Evolutionary conservation across 2,329 filamentous ascomycete species (phyloP), one percentile per base, ranked within the genome.

Genomic region (Sporothrix sp.): DNA sequence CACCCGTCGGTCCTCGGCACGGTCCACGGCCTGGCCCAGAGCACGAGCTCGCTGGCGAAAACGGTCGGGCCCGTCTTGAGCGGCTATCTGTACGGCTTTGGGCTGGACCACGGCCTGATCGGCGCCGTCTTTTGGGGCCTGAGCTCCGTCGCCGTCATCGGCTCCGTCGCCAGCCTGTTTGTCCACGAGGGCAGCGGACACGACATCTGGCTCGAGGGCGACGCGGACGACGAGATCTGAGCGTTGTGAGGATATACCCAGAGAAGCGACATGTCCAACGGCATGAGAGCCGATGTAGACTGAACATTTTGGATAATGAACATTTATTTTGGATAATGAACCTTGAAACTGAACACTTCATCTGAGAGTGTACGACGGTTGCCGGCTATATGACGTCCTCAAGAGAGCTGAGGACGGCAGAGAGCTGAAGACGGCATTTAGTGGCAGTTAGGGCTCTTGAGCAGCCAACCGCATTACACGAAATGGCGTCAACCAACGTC

Each of bases 121-220:
- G 81, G 79, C 1, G 66, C 74, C 7, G 74, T 76, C 0, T 82
- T 75, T 66, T 82, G 79, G 79, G 67, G 68, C 0, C 60, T 82
- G 36, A 70, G 70, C 10, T 63, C 65, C 3, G 66, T 80, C 7
- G 76, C 76, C 0, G 55, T 76, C 0, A 63, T 68, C 20, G 76
- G 73, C 0, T 62, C 71, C 16, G 52, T 75, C 4, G 71, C 74
- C 5, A 81, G 76, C 48, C 70, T 73, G 32, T 27, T 56, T 57
- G 75, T 84, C 8, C 67, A 65, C 47, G 81, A 84, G 56, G 80
- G 81, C 0, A 68, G 81, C 58, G 81, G 81, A 0, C 79, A 84
- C 61, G 81, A 84, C 62, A 76, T 84, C 40, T 71, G 79, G 69
- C 61, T 84, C 2, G 76, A 81, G 25, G 81, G 79, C 0, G 81